A percentile compares a stretch with the other conserved stretches of the same genome.
Evolutionary conservation across 371 early-diverging fungal genomes (phyloP).

Genomic region (Saksenaea oblongispora): DNA sequence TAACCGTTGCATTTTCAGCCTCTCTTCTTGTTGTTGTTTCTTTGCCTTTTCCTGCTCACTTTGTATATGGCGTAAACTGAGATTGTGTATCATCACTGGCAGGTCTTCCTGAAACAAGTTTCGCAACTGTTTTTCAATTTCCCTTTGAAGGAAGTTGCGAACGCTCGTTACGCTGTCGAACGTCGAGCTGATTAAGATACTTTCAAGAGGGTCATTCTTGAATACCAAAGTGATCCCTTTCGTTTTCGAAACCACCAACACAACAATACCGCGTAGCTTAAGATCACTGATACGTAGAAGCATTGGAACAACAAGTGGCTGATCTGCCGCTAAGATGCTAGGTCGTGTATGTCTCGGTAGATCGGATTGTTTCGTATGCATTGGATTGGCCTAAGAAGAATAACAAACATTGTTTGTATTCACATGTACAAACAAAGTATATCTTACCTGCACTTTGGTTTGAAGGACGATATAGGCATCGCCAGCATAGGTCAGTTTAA

Average conservation of each 20-base stretch:
- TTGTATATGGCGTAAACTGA: conserved; percentile 58
- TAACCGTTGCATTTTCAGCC: background rate
- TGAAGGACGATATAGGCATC: conserved; percentile 94
- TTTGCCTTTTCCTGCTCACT: conserved; percentile 20
- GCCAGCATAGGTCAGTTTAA: conserved; percentile 90
- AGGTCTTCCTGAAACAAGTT: conserved; percentile 91
- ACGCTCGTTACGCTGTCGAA: conserved; percentile 91
- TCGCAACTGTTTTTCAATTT: conserved; percentile 54
- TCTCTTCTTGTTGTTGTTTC: conserved; percentile 9
- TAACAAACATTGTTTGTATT: background rate
- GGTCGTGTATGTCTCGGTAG: conserved; percentile 65
- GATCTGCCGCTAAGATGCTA: conserved; percentile 84
- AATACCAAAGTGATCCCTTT: conserved; percentile 95
- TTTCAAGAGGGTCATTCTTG: conserved; percentile 95
- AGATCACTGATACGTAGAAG: conserved; percentile 87
- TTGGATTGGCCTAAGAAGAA: conserved; percentile 72
- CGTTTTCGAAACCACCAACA: conserved; percentile 87
- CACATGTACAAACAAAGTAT: background rate
- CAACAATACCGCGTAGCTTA: conserved; percentile 89
- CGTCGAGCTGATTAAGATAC: conserved; percentile 89
- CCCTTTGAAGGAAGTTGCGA: conserved; percentile 79
- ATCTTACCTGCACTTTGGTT: conserved; percentile 88
- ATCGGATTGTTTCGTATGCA: conserved; percentile 63
- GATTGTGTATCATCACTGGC: conserved; percentile 90
- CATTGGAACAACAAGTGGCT: conserved; percentile 96